Base-by-base conservation (phyloP, 352 stramenopile genomes). In the Pythium monospermum region DNA sequence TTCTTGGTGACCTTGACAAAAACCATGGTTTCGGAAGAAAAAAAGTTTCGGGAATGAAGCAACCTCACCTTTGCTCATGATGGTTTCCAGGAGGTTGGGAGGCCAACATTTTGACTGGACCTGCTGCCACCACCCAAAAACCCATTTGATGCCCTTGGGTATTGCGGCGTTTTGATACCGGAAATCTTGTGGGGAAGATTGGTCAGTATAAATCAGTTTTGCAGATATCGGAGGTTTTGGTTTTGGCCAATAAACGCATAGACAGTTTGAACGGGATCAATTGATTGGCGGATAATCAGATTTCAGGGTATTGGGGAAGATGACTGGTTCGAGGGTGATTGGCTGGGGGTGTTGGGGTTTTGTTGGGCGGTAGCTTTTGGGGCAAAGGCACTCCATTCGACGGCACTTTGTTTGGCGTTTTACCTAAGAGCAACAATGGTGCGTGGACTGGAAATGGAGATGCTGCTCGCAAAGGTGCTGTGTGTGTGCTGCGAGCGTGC, bases 1-100 rank as follows among this genome's bases (percentile, higher is more conserved):
- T 93, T 98, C 82, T 99, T 99, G 64, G 89, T 79, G 54, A 99
- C 86, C 86, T 99, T 99, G 60, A 99, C 95, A 80, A 99, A 99
- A 52, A 74, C 49, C 92, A 94, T 94, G 56, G 42, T 80, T 71
- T 31, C 64, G 30, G 7, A n/a, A 70, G 39, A 42, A 60, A 73
- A 69, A 83, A 86, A 84, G 66, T 69, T 76, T 78, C 69, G 67
- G 80, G 83, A 87, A 67, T 87, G 71, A 55, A n/a, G n/a, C n/a
- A n/a, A n/a, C n/a, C n/a, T n/a, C n/a, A n/a, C n/a, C n/a, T n/a
- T n/a, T n/a, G n/a, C n/a, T n/a, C n/a, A n/a, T n/a, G n/a, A 38
- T 4, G 21, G 35, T 27, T 39, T 42, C 49, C 23, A 25, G 1
- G 7, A 33, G 7, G 11, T 22, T 21, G 23, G 3, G 4, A 12